A percentile compares a stretch with the other conserved stretches of the same genome.
Evolutionary conservation across 2,329 filamentous ascomycete genomes (phyloP).

Genomic region (Diaporthe australafricana): DNA sequence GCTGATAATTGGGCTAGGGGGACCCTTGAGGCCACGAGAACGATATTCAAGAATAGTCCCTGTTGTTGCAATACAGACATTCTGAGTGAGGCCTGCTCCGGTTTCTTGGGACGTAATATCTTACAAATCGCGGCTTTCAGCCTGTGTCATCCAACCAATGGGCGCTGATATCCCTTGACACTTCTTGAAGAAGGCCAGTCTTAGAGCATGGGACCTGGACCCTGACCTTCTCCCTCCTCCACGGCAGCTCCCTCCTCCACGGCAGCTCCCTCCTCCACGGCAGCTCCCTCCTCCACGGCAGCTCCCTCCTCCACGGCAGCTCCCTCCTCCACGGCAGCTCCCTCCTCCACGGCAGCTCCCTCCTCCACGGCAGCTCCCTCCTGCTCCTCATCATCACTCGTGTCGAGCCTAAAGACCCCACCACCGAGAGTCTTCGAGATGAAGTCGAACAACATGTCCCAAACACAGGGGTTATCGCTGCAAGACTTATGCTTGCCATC

Average conservation of each 20-base stretch:
- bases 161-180: too few relatives aligned
- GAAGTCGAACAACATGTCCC: not conserved
- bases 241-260: not conserved
- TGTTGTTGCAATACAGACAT: too few relatives aligned
- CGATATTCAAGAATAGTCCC: too few relatives aligned
- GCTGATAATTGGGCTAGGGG: too few relatives aligned
- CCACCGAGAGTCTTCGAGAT: not conserved
- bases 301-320: not conserved
- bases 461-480: not conserved
- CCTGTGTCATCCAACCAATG: too few relatives aligned
- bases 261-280: not conserved
- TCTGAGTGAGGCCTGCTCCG: too few relatives aligned
- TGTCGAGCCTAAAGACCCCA: not conserved
- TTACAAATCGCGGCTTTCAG: too few relatives aligned
- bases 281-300: not conserved
- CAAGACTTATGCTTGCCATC: not conserved
- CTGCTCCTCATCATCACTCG: not conserved
- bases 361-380: conserved; percentile 1
- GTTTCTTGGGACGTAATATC: too few relatives aligned
- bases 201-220: too few relatives aligned
- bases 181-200: too few relatives aligned
- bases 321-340: not conserved
- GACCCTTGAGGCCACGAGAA: too few relatives aligned
- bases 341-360: not conserved
- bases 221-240: not conserved